phyloP scores from a whole-genome alignment of 495 filamentous ascomycete genomes.

The Hypomontagnella monticulosa region DNA sequence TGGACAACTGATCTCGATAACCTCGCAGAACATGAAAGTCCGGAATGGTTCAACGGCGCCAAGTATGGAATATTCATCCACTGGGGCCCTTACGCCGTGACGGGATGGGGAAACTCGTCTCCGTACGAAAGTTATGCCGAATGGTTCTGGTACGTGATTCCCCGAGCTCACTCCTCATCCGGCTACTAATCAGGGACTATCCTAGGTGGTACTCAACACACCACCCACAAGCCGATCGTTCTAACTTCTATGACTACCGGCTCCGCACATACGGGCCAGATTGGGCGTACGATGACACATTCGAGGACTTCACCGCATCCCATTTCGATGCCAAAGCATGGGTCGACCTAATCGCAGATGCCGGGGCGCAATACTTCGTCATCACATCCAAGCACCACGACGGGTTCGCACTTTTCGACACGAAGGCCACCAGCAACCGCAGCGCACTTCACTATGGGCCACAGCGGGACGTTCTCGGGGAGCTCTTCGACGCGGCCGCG shows the following conservation, averaged over 20 bases:
- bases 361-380: constrained; percentile 67
- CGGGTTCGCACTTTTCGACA: constrained; percentile 64
- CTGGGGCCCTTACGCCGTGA: constrained; percentile 64
- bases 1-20: constrained; percentile 47
- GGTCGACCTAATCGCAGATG: constrained; percentile 65
- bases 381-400: constrained; percentile 64
- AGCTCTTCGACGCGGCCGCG: constrained; percentile 62
- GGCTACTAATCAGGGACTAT: not conserved
- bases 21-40: constrained; percentile 58
- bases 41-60: constrained; percentile 62
- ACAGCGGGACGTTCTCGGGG: constrained; percentile 55
- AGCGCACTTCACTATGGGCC: constrained; percentile 58
- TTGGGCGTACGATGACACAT: constrained; percentile 65
- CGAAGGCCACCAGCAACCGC: constrained; percentile 52
- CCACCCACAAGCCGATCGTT: constrained; percentile 41
- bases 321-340: constrained; percentile 61
- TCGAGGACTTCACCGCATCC: constrained; percentile 61
- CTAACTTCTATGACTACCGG: constrained; percentile 59
- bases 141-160: constrained; percentile 55
- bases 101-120: constrained; percentile 63
- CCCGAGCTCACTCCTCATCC: not conserved
- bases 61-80: constrained; percentile 69
- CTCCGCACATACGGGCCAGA: constrained; percentile 59
- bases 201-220: constrained; percentile 48
- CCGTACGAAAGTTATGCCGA: constrained; percentile 63